Evolutionary conservation across 2,329 filamentous ascomycete species (phyloP), one percentile per base, ranked within the genome.

Genomic region (Fusarium redolens): DNA sequence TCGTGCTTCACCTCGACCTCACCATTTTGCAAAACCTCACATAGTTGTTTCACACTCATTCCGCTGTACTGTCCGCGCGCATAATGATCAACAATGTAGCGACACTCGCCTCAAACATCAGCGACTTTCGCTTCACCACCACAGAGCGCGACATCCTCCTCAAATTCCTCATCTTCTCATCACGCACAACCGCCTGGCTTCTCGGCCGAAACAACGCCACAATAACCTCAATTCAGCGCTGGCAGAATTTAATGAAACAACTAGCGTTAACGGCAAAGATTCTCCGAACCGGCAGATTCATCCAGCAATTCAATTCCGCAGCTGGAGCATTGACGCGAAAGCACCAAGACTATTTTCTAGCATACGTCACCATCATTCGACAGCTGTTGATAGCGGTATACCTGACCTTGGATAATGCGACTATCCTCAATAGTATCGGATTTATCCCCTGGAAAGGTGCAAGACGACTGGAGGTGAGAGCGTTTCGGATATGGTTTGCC

Each of bases 371-470:
- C 2, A n/a, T 68, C 28, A 30, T 63, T n/a, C 68, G 68, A 17
- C 68, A 71, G 22, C 28, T 55, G 3, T 25, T 72, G 18, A 51
- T 44, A 18, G 68, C 68, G 7, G 68, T 58, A 7, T 68, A 59
- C 14, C 10, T 71, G 43, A 58, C 47, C 11, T 64, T 54, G 22
- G 63, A 71, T 41, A 72, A 64, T 3, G 52, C 47, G 10, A 71
- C 68, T 10, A 41, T 71, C 18, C 40, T 63, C 14, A 63, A 71
- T 45, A 71, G 68, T n/a, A 71, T 71, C 33, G 62, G 68, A 30
- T 62, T 71, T 9, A 44, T 68, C 6, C 68, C 68, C 30, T 56
- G 47, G 62, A 71, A 71, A 33, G 52, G 60, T 11, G 66, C 60
- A 20, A 70, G 30, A 22, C n/a, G 20, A 8, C 15, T 70, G 13